Evolutionary conservation across 2,329 filamentous ascomycete genomes (phyloP), one percentile per base, ranked within the genome.

Genomic region (Xylaria multiplex): DNA sequence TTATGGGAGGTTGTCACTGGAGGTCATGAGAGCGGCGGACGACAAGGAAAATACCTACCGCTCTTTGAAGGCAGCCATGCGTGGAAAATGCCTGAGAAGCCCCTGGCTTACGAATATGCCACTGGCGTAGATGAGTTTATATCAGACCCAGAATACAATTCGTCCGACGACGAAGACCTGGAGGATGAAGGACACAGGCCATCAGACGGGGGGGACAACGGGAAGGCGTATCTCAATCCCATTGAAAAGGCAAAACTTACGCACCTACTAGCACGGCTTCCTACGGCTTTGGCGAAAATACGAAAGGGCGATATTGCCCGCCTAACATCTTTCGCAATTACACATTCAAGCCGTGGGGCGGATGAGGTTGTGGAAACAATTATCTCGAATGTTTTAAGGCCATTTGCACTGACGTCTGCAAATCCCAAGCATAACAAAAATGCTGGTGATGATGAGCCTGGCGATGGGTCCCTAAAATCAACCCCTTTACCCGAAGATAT

Each of bases 281-380:
- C 96, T 0, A 91, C 89, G 2, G 89, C 87, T 3, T 88, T 93
- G 45, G 87, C 89, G 2, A 91, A 87, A 70, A 83, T 97, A 30
- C 87, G 92, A 32, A 93, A 93, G 74, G 93, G 93, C 2, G 93
- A 98, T 74, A 88, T 98, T 52, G 94, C 93, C 1, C 87, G 93
- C 5, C 85, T 97, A 2, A 95, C 94, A 1, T 87, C 91, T 2
- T 97, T 98, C 79, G 94, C 94, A 13, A 93, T 98, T 62, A 90
- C 90, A 2, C 93, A 98, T 76, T 92, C 93, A 1, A 92, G 91
- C 45, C 86, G 89, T 22, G 96, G 94, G 16, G 91, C 93, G 13
- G 92, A 96, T 69, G 96, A 98, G 80, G 90, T 97, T 42, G 93
- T 97, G n/a, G 88, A 95, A 56, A 88, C 97, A 79, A 89, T 98